Conservation (phyloP, 306 rosid genomes). For the Adenanthera pavonina region DNA sequence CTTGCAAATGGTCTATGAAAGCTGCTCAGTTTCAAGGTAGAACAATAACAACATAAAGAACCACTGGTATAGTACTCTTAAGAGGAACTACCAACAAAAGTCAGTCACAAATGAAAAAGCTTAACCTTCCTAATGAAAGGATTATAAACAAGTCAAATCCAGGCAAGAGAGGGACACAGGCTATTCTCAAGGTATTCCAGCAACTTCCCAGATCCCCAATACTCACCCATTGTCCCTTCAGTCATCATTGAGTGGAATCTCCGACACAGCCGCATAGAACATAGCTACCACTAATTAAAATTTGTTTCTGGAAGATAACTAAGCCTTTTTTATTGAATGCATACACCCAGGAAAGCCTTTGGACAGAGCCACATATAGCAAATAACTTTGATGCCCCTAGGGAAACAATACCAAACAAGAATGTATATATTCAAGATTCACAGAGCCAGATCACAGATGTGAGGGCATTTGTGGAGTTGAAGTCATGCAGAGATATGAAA, state of each 20-base stretch:
- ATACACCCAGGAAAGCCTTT: background rate
- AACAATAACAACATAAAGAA: background rate
- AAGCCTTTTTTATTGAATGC: background rate
- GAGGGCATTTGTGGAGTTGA: too few relatives aligned
- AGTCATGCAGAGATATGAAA: too few relatives aligned
- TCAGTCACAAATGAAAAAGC: background rate
- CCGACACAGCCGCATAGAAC: background rate
- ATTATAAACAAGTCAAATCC: background rate
- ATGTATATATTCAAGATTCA: too few relatives aligned
- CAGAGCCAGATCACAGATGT: too few relatives aligned
- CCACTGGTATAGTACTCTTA: background rate
- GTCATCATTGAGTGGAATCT: background rate
- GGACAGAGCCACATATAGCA: background rate
- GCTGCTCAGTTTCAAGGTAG: background rate
- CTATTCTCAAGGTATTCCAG: background rate
- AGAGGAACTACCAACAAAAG: background rate
- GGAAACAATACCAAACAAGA: background rate
- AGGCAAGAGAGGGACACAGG: background rate
- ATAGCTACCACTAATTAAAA: background rate
- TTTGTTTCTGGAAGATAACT: background rate
- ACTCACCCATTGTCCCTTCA: background rate
- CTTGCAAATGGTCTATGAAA: background rate
- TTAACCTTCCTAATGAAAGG: background rate
- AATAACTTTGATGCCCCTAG: background rate
- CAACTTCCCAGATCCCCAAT: background rate